Base-by-base conservation (phyloP, 441 rosid species). In the Omphalea diandra region DNA sequence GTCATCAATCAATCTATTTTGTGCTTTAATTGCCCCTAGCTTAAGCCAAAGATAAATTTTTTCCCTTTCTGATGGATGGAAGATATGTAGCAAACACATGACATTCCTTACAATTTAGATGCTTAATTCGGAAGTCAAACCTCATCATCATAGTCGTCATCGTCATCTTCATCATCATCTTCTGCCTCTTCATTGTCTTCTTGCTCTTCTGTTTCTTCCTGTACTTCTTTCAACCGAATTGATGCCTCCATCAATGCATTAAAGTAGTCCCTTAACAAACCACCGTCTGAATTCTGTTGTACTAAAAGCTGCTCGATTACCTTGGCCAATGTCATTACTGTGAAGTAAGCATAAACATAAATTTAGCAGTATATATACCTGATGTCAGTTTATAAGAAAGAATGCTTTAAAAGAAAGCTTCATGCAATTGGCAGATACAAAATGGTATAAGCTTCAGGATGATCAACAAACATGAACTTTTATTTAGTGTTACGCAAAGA, bases 261-360 rank as follows among this genome's bases (percentile, higher is more conserved):
- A 72, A 85, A 85, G 79, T 90, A 88, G 60, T 81, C 84, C 53
- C 50, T 78, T 26, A 83, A 76, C 76, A 88, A 73, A 75, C 70
- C 77, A 50, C 72, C 75, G 63, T 60, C 68, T 15, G 82, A 69
- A 68, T 68, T 80, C 69, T 81, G 85, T 44, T 78, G 77, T 69
- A 75, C 91, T 61, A 87, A 65, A 59, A 90, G 80, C 73, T 81
- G 78, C 79, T 93, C 91, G 60, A 84, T 72, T 75, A 88, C 83
- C 81, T 87, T 90, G 38, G 69, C 83, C 69, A 90, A 56, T 12
- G 93, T 80, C 87, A 90, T 72, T 69, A 86, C 98, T 93, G 83
- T 44, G 70, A 78, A 85, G 91, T 86, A 82, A 36, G 58, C 77
- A 79, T 22, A 72, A 79, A 44, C 59, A 65, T 8, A 43, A 29